Base-by-base conservation (phyloP, 257 asterid genomes). In the Penstemon barbatus region DNA sequence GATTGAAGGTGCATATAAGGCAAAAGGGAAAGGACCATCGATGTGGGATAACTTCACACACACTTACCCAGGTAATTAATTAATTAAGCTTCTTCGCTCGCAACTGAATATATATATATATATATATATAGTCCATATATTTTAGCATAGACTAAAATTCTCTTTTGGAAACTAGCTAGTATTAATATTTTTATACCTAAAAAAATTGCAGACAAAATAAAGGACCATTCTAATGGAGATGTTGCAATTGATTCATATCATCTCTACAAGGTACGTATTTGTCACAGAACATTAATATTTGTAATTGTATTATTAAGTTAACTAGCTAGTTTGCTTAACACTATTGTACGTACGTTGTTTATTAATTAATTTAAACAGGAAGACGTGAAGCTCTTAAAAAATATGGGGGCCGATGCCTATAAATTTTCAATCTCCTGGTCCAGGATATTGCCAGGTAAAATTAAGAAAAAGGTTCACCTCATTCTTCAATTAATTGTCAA, bases 241-340 rank as follows among this genome's bases (percentile, higher is more conserved):
- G 67, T 83, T 12, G 79, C 86, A 4, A 59, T 64, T n/a, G 72
- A 83, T 48, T 83, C 85, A 3, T 83, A 80, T 55, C 82, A 83
- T 69, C 57, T 10, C 1, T 80, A 77, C 50, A 77, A 77, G 85
- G 87, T 71, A 42, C 12, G 10, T 13, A 13, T 4, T 6, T 45
- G 2, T 7, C 45, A 45, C 13, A 6, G 36, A 25, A 25, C 33
- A 1, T 63, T 10, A 3, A 25, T 25, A 8, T 7, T 44, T 8
- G 12, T 6, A 4, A 40, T 15, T 15, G 18, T 15, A 15, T 15
- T 15, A 15, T 15, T 15, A 15, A 15, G 18, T 15, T 25, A 25
- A 25, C 33, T 25, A 25, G 33, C 33, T 25, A 25, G 33, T 25
- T 25, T 25, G 33, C 33, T 25, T 25, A 25, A 25, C 33, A 12